Conservation (phyloP, 1,284 basidiomycete genomes). For the Mycosarcoma mackinlayi region DNA sequence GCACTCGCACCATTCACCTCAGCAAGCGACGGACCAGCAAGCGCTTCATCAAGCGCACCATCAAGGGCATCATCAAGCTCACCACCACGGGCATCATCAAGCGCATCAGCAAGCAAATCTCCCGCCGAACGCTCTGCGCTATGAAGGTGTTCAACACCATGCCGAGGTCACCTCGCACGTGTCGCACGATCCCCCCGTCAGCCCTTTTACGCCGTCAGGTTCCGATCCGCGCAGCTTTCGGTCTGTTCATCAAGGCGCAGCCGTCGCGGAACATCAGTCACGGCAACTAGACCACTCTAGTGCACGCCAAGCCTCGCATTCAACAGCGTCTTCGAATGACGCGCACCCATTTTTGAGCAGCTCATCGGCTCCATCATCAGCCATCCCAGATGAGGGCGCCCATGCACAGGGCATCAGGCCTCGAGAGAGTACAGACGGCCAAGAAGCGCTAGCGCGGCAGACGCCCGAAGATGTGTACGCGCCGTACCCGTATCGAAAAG, state of each 20-base stretch:
- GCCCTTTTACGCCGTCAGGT: not conserved
- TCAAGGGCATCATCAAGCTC: too few species aligned
- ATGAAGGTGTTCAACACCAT: not conserved
- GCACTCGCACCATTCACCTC: constrained; percentile 1
- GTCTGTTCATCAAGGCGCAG: not conserved
- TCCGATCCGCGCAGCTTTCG: constrained; percentile 2
- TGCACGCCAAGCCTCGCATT: not conserved
- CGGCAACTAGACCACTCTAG: not conserved
- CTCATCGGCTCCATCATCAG: not conserved
- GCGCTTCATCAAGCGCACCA: not conserved
- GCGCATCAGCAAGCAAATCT: not conserved
- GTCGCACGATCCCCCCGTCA: not conserved
- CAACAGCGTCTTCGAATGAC: not conserved
- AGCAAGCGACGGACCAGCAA: too few species aligned
- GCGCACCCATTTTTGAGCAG: not conserved
- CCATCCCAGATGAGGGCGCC: not conserved
- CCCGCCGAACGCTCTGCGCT: not conserved
- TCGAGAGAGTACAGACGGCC: constrained; percentile 3
- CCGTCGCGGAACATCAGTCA: not conserved
- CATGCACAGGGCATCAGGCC: not conserved
- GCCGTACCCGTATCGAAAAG: constrained; percentile 47
- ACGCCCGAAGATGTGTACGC: constrained; percentile 39
- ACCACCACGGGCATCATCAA: not conserved
- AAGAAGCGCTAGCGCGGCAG: constrained; percentile 11
- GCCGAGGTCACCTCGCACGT: not conserved